Percentiles rank a stretch among this genome's conserved stretches.
phyloP scores from a whole-genome alignment of 2,329 filamentous ascomycete genomes.

The Dactylellina leptospora region DNA sequence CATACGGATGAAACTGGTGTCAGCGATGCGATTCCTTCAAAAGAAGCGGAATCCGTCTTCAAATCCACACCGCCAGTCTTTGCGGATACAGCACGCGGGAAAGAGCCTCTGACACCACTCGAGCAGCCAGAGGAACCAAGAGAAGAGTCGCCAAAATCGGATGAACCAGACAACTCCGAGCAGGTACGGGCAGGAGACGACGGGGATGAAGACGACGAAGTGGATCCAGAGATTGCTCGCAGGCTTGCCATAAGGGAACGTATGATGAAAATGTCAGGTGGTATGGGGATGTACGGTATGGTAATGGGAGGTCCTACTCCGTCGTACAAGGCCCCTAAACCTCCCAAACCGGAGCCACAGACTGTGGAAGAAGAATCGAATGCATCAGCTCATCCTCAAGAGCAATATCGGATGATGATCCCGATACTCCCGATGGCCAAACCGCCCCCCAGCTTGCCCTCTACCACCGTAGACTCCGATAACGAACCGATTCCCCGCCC shows the following conservation, averaged over 20 bases:
- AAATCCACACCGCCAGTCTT: too few species aligned
- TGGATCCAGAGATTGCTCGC: constrained; percentile 85
- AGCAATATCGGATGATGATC: constrained; percentile 40
- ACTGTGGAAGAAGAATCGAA: constrained; percentile 19
- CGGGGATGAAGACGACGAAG: constrained; percentile 62
- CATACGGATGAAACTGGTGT: constrained; percentile 9
- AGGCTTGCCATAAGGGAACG: constrained; percentile 88
- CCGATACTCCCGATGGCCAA: constrained; percentile 45
- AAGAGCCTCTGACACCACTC: neutral
- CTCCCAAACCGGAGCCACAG: constrained; percentile 18
- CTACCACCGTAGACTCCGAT: constrained; percentile 24
- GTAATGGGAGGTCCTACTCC: constrained; percentile 65
- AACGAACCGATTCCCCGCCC: constrained; percentile 3
- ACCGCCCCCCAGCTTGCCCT: neutral
- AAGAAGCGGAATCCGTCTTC: neutral
- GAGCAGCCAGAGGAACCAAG: constrained; percentile 59
- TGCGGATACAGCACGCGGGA: too few species aligned
- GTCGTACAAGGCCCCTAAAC: constrained; percentile 56
- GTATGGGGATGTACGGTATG: constrained; percentile 85
- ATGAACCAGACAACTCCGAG: constrained; percentile 57
- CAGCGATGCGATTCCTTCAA: neutral
- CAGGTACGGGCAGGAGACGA: constrained; percentile 53
- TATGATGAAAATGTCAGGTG: constrained; percentile 98
- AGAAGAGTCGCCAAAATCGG: constrained; percentile 59
- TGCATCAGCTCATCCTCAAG: constrained; percentile 22